Evolutionary conservation across 2,329 filamentous ascomycete species (phyloP).

Genomic region (Colletotrichum theobromicola): DNA sequence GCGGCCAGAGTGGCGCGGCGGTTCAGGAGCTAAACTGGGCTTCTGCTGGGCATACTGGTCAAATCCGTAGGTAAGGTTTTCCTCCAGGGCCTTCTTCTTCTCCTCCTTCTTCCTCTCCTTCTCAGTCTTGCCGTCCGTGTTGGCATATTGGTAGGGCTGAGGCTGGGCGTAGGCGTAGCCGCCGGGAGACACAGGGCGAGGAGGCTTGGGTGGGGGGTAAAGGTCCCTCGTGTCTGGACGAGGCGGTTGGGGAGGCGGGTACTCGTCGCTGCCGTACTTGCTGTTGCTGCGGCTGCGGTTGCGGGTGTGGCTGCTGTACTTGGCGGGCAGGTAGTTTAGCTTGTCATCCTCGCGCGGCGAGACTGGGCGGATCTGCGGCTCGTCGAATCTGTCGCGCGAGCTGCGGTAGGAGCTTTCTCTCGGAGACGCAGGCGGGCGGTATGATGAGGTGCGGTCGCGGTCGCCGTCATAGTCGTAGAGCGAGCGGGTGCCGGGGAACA

Average conservation of each 20-base stretch:
- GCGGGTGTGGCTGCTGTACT: constrained; percentile 42
- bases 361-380: constrained; percentile 26
- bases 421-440: constrained; percentile 39
- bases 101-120: constrained; percentile 34
- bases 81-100: constrained; percentile 38
- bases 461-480: constrained; percentile 46
- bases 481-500: constrained; percentile 41
- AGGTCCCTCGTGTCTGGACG: constrained; percentile 36
- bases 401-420: constrained; percentile 39
- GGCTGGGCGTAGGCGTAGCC: constrained; percentile 32
- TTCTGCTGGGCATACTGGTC: constrained; percentile 9
- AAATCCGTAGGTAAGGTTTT: constrained; percentile 58
- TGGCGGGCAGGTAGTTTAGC: constrained; percentile 52
- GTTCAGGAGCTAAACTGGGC: constrained; percentile 14
- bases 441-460: constrained; percentile 26
- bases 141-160: constrained; percentile 30
- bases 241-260: constrained; percentile 29
- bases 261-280: constrained; percentile 18
- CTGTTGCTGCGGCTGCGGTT: constrained; percentile 31
- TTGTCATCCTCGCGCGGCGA: constrained; percentile 36
- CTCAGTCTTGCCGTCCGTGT: constrained; percentile 15
- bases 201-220: constrained; percentile 27
- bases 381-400: constrained; percentile 38
- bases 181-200: constrained; percentile 19
- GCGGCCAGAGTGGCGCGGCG: constrained; percentile 13